These are phyloP conservation scores for Suillus placidus DNA, from an alignment of 768 basidiomycete genomes.

Conservation along the genomic window DNA sequence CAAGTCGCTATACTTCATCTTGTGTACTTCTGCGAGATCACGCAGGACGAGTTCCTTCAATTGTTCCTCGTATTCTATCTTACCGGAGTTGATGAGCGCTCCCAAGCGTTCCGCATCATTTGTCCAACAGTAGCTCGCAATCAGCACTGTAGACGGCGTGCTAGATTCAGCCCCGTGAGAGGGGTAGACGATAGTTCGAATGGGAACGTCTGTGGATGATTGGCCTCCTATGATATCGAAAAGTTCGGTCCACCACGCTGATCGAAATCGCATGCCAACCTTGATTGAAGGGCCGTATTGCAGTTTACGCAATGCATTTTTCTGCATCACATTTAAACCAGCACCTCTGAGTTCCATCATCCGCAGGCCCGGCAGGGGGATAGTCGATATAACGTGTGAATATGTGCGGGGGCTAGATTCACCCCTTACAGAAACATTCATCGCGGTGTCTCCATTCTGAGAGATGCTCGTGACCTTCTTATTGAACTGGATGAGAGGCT, in stretches of 20 bases:
- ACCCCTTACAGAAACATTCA: slow-evolving; percentile 16
- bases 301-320: slow-evolving; percentile 17
- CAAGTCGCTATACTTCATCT: slow-evolving; percentile 24
- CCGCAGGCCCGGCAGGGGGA: not conserved
- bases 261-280: slow-evolving; percentile 46
- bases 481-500: slow-evolving; percentile 18
- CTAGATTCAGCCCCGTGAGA: slow-evolving; percentile 36
- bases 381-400: slow-evolving; percentile 38
- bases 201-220: slow-evolving; percentile 43
- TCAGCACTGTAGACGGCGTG: slow-evolving; percentile 32
- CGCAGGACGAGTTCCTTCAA: slow-evolving; percentile 31
- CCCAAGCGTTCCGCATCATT: slow-evolving; percentile 42
- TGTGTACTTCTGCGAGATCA: slow-evolving; percentile 25
- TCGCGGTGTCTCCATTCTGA: not conserved
- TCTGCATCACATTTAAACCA: too few species aligned
- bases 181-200: slow-evolving; percentile 46
- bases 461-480: slow-evolving; percentile 22
- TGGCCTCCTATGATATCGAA: slow-evolving; percentile 42
- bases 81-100: slow-evolving; percentile 29
- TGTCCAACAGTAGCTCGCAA: slow-evolving; percentile 46
- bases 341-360: too few species aligned
- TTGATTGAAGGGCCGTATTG: slow-evolving; percentile 42
- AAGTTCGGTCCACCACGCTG: slow-evolving; percentile 45
- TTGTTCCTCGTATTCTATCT: not conserved
- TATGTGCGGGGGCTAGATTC: slow-evolving; percentile 23